Conservation (phyloP, 768 basidiomycete species). For the Hortiboletus campestris region DNA sequence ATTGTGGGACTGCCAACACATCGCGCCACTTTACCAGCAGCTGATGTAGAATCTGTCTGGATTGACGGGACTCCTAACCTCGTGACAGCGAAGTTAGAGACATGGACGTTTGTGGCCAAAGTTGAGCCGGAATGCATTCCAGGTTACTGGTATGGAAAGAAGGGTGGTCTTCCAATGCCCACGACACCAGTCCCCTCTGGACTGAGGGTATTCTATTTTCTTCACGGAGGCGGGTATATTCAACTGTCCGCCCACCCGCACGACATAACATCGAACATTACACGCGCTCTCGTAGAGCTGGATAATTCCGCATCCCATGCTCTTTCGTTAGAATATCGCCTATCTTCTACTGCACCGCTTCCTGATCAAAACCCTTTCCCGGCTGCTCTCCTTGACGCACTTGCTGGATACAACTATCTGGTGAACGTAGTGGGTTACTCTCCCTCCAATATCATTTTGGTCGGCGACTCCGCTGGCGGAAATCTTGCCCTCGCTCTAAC, state of each 20-base stretch:
- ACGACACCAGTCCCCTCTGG: slow-evolving; percentile 39
- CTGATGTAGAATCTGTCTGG: slow-evolving; percentile 28
- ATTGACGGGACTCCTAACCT: slow-evolving; percentile 33
- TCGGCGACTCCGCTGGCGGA: slow-evolving; percentile 77
- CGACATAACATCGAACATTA: slow-evolving; percentile 44
- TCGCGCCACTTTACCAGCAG: slow-evolving; percentile 6
- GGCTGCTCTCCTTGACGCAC: slow-evolving; percentile 67
- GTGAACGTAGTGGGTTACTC: slow-evolving; percentile 54
- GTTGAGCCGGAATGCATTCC: slow-evolving; percentile 46
- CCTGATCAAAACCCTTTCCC: slow-evolving; percentile 61
- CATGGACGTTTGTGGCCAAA: slow-evolving; percentile 30
- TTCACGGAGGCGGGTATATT: slow-evolving; percentile 66
- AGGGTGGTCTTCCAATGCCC: slow-evolving; percentile 35
- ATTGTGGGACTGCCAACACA: slow-evolving; percentile 8
- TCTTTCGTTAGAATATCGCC: slow-evolving; percentile 71
- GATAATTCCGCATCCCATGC: slow-evolving; percentile 44
- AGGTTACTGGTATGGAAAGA: slow-evolving; percentile 56
- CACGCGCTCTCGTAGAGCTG: slow-evolving; percentile 47
- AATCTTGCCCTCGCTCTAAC: slow-evolving; percentile 66
- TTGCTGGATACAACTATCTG: slow-evolving; percentile 74
- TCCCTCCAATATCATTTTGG: slow-evolving; percentile 59
- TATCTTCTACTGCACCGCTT: slow-evolving; percentile 47
- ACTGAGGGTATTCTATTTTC: slow-evolving; percentile 55
- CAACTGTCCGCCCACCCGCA: slow-evolving; percentile 56
- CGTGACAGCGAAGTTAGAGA: slow-evolving; percentile 30